Evolutionary conservation across 257 asterid genomes (phyloP).

Genomic region (Fraxinus pennsylvanica): DNA sequence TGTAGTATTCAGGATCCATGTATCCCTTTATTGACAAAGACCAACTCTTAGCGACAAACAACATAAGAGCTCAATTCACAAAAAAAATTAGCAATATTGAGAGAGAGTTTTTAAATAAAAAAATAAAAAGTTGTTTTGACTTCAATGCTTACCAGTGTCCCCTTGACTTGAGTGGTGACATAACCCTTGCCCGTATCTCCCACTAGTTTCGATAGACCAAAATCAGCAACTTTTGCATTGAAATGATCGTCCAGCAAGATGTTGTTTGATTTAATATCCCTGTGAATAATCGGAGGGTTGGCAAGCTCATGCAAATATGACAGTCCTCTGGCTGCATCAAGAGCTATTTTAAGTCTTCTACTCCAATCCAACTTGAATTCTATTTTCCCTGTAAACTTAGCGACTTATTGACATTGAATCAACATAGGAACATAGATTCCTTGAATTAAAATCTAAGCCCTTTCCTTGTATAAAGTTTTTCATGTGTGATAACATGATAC

Average conservation of each 20-base stretch:
- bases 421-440: neutral
- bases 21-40: conserved; percentile 54
- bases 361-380: conserved; percentile 65
- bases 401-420: neutral
- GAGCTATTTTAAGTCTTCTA: conserved; percentile 63
- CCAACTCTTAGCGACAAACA: neutral
- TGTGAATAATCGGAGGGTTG: conserved; percentile 88
- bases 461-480: neutral
- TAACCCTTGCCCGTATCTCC: conserved; percentile 76
- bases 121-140: neutral
- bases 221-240: conserved; percentile 85
- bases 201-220: conserved; percentile 82
- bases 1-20: conserved; percentile 91
- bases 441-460: neutral
- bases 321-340: conserved; percentile 85
- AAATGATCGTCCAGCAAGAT: conserved; percentile 65
- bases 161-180: conserved; percentile 89
- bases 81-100: neutral
- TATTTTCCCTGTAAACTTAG: conserved; percentile 46
- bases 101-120: neutral
- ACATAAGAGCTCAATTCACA: neutral
- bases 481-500: no score
- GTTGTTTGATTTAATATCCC: conserved; percentile 83
- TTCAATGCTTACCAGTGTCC: conserved; percentile 67
- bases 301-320: conserved; percentile 84